These are phyloP conservation scores for Umbelopsis sp. DNA, from an alignment of 192 early-diverging fungal genomes.

Conservation along the genomic window DNA sequence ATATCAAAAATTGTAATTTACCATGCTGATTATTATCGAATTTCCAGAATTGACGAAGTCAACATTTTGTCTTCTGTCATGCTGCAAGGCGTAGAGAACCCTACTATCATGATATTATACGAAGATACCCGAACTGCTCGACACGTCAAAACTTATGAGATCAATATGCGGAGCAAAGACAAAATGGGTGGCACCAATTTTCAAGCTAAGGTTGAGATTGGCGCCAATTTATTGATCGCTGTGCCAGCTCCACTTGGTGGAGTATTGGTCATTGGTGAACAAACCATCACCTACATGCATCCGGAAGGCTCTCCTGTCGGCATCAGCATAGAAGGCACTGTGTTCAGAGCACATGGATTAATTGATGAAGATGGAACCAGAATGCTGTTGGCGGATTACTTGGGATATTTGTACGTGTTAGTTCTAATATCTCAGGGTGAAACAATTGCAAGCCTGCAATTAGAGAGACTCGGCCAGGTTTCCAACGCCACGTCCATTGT, in stretches of 20 bases:
- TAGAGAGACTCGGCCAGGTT: slow-evolving; percentile 50
- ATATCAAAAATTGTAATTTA: slow-evolving; percentile 19
- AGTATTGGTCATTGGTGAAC: slow-evolving; percentile 56
- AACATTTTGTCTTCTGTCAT: slow-evolving; percentile 55
- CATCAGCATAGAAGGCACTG: slow-evolving; percentile 49
- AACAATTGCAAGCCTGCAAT: slow-evolving; percentile 19
- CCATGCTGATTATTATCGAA: neutral
- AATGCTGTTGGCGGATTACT: slow-evolving; percentile 72
- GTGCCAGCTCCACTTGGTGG: slow-evolving; percentile 63
- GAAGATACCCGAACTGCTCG: slow-evolving; percentile 54
- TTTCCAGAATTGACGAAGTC: slow-evolving; percentile 53
- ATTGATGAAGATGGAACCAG: slow-evolving; percentile 58
- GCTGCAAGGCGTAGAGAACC: slow-evolving; percentile 35
- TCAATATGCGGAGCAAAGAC: slow-evolving; percentile 53
- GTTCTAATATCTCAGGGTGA: slow-evolving; percentile 41
- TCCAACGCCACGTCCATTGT: slow-evolving; percentile 64
- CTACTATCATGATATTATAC: slow-evolving; percentile 60
- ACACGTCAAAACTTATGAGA: slow-evolving; percentile 60
- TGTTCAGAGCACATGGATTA: slow-evolving; percentile 47
- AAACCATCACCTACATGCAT: slow-evolving; percentile 57
- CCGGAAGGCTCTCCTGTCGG: slow-evolving; percentile 25
- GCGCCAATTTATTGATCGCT: slow-evolving; percentile 56
- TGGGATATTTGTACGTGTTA: slow-evolving; percentile 65
- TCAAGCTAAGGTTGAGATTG: slow-evolving; percentile 44
- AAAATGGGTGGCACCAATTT: slow-evolving; percentile 32